These are phyloP conservation scores for Tolypocladium pustulatum DNA, from an alignment of 2,329 filamentous ascomycete species.

Conservation along the genomic window DNA sequence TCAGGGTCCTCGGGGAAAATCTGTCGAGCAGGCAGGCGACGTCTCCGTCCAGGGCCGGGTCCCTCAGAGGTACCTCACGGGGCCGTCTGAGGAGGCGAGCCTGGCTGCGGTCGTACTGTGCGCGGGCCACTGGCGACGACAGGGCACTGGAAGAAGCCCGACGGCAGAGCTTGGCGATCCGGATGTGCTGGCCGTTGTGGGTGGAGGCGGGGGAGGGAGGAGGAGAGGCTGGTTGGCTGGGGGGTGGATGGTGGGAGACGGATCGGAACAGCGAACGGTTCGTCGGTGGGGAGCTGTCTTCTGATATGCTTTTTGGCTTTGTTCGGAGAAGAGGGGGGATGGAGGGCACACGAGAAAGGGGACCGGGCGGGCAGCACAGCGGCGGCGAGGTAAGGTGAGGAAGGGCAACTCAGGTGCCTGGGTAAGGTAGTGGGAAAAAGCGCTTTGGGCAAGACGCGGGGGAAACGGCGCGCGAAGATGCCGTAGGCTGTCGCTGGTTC, in stretches of 20 bases:
- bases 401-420: no score
- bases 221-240: background rate
- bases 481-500: background rate
- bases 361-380: background rate
- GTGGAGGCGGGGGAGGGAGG: background rate
- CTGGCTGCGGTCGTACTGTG: slow-evolving; percentile 5
- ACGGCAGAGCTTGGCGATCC: background rate
- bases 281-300: slow-evolving; percentile 1
- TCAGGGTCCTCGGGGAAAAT: background rate
- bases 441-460: background rate
- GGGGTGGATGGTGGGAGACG: background rate
- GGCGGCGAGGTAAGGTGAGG: no score
- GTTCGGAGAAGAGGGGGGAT: background rate
- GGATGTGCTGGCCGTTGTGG: background rate
- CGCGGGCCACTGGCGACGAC: slow-evolving; percentile 1
- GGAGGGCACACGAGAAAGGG: background rate
- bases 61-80: slow-evolving; percentile 3
- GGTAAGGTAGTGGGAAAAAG: background rate
- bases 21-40: slow-evolving; percentile 1
- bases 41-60: slow-evolving; percentile 1
- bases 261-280: background rate
- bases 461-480: background rate
- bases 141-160: background rate
- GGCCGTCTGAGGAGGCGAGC: slow-evolving; percentile 5
- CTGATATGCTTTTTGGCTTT: slow-evolving; percentile 3